Evolutionary conservation across 2,329 filamentous ascomycete genomes (phyloP).

Genomic region (Nemania bipapillata): DNA sequence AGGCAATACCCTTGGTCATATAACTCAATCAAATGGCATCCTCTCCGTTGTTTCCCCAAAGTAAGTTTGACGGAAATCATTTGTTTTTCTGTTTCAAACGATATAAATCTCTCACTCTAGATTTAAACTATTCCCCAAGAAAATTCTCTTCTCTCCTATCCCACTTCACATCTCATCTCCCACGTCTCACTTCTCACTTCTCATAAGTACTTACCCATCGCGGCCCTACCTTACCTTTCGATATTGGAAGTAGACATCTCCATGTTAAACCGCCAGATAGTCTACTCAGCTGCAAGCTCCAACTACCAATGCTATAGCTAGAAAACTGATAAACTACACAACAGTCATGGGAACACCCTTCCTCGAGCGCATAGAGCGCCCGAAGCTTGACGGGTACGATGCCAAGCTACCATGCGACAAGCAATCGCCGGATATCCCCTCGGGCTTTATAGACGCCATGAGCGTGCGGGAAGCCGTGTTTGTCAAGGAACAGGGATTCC

Average conservation of each 20-base stretch:
- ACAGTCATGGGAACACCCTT: conserved; percentile 62
- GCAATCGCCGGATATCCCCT: conserved; percentile 62
- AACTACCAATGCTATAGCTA: not conserved
- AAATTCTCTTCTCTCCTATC: not conserved
- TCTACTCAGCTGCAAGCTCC: not conserved
- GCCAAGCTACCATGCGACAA: conserved; percentile 53
- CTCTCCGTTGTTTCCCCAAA: not conserved
- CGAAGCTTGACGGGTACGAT: conserved; percentile 62
- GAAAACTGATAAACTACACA: conserved; percentile 21
- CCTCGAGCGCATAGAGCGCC: conserved; percentile 61
- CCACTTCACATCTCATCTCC: not conserved
- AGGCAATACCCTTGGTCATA: not conserved
- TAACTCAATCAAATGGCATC: not conserved
- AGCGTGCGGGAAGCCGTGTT: conserved; percentile 70
- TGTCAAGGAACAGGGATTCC: conserved; percentile 67
- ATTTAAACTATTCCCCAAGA: too few relatives aligned
- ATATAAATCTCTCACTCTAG: too few relatives aligned
- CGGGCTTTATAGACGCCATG: conserved; percentile 72
- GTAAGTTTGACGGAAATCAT: not conserved
- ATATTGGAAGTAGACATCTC: not conserved
- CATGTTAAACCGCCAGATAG: not conserved
- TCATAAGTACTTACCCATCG: not conserved
- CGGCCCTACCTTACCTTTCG: not conserved
- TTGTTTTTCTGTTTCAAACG: not conserved
- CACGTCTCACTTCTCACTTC: too few relatives aligned